Conservation (phyloP, 768 basidiomycete species). For the Boletus rufocinnamomeus region DNA sequence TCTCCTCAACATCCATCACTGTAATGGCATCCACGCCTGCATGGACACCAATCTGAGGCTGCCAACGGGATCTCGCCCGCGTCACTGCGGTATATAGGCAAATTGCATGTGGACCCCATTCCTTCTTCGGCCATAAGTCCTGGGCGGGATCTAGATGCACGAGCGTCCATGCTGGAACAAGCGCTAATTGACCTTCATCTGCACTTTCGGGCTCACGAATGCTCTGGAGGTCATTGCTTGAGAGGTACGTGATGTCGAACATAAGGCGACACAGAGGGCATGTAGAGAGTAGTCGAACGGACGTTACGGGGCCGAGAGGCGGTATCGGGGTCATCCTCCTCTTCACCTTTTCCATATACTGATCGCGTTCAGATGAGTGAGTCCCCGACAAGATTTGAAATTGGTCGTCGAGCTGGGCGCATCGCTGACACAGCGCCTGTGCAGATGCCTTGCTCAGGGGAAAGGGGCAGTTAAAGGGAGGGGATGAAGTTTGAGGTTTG, state of each 20-base stretch:
- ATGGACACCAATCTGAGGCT: slow-evolving; percentile 7
- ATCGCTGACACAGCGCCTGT: neutral
- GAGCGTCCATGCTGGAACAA: slow-evolving; percentile 3
- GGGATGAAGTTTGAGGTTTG: neutral
- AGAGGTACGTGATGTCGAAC: neutral
- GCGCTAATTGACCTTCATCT: slow-evolving; percentile 3
- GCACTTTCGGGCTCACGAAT: neutral
- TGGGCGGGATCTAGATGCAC: slow-evolving; percentile 2
- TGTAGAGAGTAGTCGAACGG: neutral
- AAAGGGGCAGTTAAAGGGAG: neutral
- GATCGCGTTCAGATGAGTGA: neutral
- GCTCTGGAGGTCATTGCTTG: neutral
- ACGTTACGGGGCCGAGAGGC: neutral
- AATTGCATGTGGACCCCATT: neutral
- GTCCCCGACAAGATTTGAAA: neutral
- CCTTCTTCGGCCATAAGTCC: neutral
- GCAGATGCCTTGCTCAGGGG: neutral
- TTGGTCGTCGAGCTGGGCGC: neutral
- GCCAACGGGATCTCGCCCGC: slow-evolving; percentile 3
- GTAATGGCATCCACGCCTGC: neutral
- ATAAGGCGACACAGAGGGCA: neutral
- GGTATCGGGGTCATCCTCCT: neutral
- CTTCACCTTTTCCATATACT: neutral
- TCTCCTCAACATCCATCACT: neutral
- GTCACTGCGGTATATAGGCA: slow-evolving; percentile 2